These are phyloP conservation scores for Oenanthe sinensis DNA, from an alignment of 129 eudicot genomes.

Conservation along the genomic window DNA sequence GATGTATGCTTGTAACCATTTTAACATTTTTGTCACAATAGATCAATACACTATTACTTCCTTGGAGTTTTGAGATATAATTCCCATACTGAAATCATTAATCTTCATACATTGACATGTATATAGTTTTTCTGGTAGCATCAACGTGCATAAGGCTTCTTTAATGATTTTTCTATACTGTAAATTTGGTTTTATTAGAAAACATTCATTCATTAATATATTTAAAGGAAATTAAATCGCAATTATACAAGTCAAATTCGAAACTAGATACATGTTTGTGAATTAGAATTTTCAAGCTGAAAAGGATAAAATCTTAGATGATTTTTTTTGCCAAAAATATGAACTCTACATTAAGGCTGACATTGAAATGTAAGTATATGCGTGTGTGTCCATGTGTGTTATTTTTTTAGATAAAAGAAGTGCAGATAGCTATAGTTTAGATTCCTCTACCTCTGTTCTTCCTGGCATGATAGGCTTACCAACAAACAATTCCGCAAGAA, in stretches of 20 bases:
- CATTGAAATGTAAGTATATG: not conserved
- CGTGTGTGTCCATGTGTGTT: not conserved
- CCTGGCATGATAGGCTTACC: conserved; percentile 95
- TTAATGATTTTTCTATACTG: not conserved
- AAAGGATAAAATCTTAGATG: not conserved
- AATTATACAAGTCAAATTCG: not conserved
- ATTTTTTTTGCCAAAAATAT: not conserved
- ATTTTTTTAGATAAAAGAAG: not conserved
- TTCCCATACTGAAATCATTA: not conserved
- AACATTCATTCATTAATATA: not conserved
- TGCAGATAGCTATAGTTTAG: not conserved
- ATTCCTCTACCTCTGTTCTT: conserved; percentile 74
- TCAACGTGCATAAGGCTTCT: not conserved
- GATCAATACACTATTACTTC: not conserved
- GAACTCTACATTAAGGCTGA: too few species aligned
- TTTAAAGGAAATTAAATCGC: not conserved
- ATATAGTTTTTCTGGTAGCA: not conserved
- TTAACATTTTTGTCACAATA: not conserved
- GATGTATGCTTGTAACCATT: not conserved
- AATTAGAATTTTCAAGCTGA: not conserved
- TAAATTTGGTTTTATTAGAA: not conserved
- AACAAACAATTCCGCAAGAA: conserved; percentile 74
- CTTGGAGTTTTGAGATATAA: not conserved
- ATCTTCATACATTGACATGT: not conserved
- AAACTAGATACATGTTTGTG: not conserved